Evolutionary conservation across 2,329 filamentous ascomycete genomes (phyloP), one percentile per base, ranked within the genome.

Genomic region (Colletotrichum tropicale): DNA sequence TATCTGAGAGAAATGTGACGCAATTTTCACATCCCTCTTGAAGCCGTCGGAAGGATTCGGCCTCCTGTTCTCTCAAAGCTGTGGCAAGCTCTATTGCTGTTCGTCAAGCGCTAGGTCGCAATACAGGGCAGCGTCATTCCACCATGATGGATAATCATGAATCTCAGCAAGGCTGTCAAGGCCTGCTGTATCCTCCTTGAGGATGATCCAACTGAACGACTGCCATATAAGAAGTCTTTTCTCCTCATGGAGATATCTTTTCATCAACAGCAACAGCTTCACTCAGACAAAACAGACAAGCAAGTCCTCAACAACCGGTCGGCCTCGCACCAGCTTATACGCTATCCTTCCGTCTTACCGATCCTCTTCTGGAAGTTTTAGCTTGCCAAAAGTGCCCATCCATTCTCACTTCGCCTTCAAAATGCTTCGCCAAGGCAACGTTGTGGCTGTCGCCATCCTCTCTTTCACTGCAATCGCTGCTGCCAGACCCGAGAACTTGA

Each of bases 371-470:
- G 24, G 55, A 16, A 62, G 6, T 62, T 36, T 24, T n/a, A n/a
- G 2, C 32, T 64, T 38, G 18, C 30, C 32, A 18, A 5, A 28
- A 9, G 12, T 38, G 18, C 48, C 26, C 21, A 65, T 30, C 12
- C 9, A 32, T 18, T 43, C 15, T 28, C n/a, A 15, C 10, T 24
- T 77, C 12, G 10, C 43, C n/a, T 13, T 84, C 43, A 83, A 81
- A 24, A 71, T 66, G 66, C n/a, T 69, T 21, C 12, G 28, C 9
- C 64, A 69, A 52, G n/a, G 21, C 21, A 69, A 28, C 34, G 38
- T 68, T 9, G 26, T 74, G 65, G 36, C 38, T 43, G 28, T 65
- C 18, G 43, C 74, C 36, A 9, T 76, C n/a, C 28, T 74, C 6
- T 73, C 58, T 24, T 52, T 77, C 21, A 34, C 71, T 16, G 16